These are phyloP conservation scores for Eimeria brunetti DNA, from an alignment of 169 alveolate genomes.

Conservation along the genomic window DNA sequence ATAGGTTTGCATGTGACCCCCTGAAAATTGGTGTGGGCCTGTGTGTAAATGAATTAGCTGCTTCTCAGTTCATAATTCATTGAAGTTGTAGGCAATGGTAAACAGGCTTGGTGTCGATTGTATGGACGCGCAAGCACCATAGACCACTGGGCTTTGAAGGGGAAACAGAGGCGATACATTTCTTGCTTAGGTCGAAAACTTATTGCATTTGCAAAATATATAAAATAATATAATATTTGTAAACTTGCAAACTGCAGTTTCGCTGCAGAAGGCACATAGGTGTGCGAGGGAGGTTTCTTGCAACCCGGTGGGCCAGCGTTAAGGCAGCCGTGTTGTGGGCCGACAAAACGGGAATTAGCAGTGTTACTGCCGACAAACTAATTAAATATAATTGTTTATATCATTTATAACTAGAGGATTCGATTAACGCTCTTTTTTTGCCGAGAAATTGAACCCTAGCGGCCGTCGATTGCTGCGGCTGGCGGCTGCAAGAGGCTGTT, in stretches of 20 bases:
- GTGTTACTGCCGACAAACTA: background rate
- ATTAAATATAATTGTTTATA: background rate
- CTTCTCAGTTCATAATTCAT: too few relatives aligned
- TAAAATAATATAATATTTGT: background rate
- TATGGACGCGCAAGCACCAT: background rate
- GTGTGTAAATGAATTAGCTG: too few relatives aligned
- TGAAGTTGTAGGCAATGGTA: background rate
- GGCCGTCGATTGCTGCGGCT: background rate
- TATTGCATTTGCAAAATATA: background rate
- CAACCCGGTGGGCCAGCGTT: constrained; percentile 7
- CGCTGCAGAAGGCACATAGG: background rate
- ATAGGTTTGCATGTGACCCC: too few relatives aligned
- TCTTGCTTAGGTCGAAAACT: background rate
- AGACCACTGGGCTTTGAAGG: background rate
- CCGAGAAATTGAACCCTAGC: background rate
- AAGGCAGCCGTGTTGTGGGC: background rate
- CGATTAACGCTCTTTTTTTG: background rate
- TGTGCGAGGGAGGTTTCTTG: background rate
- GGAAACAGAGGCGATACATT: background rate
- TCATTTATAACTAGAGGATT: background rate
- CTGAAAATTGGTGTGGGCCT: too few relatives aligned
- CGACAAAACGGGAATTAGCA: background rate
- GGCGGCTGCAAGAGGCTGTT: constrained; percentile 4
- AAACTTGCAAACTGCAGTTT: background rate
- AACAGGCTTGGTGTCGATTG: background rate